phyloP scores from a whole-genome alignment of 1,284 basidiomycete species.

The Meira nashicola region DNA sequence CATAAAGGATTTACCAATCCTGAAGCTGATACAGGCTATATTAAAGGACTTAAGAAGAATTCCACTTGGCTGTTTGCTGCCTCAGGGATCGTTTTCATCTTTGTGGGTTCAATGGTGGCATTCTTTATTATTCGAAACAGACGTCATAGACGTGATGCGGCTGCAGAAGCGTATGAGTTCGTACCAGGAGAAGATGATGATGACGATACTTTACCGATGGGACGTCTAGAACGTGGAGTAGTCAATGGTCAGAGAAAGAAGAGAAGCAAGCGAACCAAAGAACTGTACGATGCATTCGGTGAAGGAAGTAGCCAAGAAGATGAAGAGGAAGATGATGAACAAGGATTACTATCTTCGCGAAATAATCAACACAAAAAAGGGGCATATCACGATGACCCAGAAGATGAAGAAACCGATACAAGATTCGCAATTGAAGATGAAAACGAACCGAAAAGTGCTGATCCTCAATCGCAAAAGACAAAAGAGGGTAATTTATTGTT shows the following conservation, averaged over 20 bases:
- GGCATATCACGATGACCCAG: slow-evolving; percentile 11
- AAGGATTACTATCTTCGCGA: neutral
- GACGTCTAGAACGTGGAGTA: slow-evolving; percentile 28
- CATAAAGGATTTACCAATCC: slow-evolving; percentile 53
- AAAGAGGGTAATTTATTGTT: slow-evolving; percentile 16
- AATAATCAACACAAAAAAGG: slow-evolving; percentile 4
- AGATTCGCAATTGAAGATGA: slow-evolving; percentile 15
- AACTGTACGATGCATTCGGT: slow-evolving; percentile 55
- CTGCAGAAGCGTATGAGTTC: slow-evolving; percentile 60
- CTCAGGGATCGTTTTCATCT: slow-evolving; percentile 65
- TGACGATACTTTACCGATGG: slow-evolving; percentile 35
- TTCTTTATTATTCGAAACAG: slow-evolving; percentile 62
- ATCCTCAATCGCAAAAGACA: slow-evolving; percentile 28
- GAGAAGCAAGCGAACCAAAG: slow-evolving; percentile 40
- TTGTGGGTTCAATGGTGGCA: slow-evolving; percentile 64
- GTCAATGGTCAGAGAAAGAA: neutral
- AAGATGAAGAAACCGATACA: slow-evolving; percentile 13
- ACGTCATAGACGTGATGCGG: slow-evolving; percentile 54
- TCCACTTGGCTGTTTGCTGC: slow-evolving; percentile 82
- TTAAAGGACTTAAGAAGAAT: slow-evolving; percentile 69
- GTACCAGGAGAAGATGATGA: slow-evolving; percentile 65
- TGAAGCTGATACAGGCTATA: slow-evolving; percentile 73
- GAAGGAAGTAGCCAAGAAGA: slow-evolving; percentile 50
- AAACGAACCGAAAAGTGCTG: neutral
- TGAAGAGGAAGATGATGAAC: slow-evolving; percentile 15